Base-by-base conservation (phyloP, 1,139 yeast species). In the Saccharomyces pastorianus region DNA sequence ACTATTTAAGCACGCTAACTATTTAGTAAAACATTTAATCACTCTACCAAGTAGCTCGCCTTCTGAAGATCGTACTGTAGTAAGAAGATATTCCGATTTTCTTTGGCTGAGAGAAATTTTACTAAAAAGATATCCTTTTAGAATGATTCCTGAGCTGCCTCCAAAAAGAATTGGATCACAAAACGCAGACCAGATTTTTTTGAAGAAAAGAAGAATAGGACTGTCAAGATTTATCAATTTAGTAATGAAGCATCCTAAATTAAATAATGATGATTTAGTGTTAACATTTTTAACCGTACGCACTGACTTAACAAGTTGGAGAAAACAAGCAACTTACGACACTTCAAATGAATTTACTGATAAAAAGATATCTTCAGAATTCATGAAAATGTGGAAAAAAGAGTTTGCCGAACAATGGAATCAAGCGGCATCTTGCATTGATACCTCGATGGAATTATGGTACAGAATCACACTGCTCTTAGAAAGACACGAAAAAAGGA, bases 61-160 rank as follows among this genome's bases (percentile, higher is more conserved):
- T 0, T 77, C 69, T 7, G 66, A 67, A 28, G 72, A 68, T 46
- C 67, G 73, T 51, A 84, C 82, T 60, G 96, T 90, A 2, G 76
- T 88, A 13, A 77, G 99, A 65, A 75, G 99, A 57, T 93, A 89
- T 71, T 85, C 96, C 49, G 99, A 93, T 70, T 93, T 93, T 70
- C 85, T 82, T 29, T 90, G 97, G 95, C 75, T 93, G 23, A 78
- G 86, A 58, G 96, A 89, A 56, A 83, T 81, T 50, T 72, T 93
- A 32, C 72, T 87, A 58, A 82, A 83, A 60, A 85, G 85, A 62
- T 91, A 88, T 65, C 96, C 98, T 3, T 93, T 89, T 68, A 77
- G 99, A 63, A 74, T 88, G 55, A 79, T 93, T 47, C 98, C 99
- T 0, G 90, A 91, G 47, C 74, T 93, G 56, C 98, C 95, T 8